Evolutionary conservation across 768 basidiomycete species (phyloP), one percentile per base, ranked within the genome.

Genomic region (Hemileccinum rubropunctum): DNA sequence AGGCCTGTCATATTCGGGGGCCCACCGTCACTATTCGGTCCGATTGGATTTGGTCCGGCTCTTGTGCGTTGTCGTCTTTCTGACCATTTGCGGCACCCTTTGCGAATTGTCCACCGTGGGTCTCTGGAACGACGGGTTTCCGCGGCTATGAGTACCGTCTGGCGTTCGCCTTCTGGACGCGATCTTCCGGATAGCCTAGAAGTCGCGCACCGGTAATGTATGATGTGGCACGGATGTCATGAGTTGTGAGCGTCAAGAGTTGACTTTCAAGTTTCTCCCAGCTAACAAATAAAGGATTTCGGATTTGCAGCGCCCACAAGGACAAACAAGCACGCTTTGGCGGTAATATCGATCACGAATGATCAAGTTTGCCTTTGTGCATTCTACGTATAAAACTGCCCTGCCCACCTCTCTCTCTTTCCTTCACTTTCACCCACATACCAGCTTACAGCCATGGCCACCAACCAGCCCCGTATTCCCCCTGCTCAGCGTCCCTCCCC

Each of bases 251-350:
- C n/a, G n/a, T n/a, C n/a, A n/a, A n/a, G n/a, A n/a, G n/a, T n/a
- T n/a, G n/a, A n/a, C n/a, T n/a, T n/a, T n/a, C n/a, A n/a, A n/a
- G n/a, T n/a, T n/a, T n/a, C n/a, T n/a, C 54, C 52, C 58, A 62
- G 58, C 57, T 57, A 48, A 63, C 63, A 58, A 71, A 70, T 54
- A 63, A 67, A 62, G 51, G 52, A 52, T 47, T 48, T 50, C 11
- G 18, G 50, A 50, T 50, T 61, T 56, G 34, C 34, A 46, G 70
- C 71, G 59, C 72, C 74, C 72, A 74, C 73, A 74, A 68, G 72
- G 69, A 71, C 74, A 74, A 74, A 75, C 74, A 74, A 74, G 48
- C 45, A 64, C 59, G 63, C 65, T 68, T 62, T 70, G 53, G 67
- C 71, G 32, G 50, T 42, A 57, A 64, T 59, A 67, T 63, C 58